Base-by-base conservation (phyloP, 768 basidiomycete species). In the Collybia sordida region DNA sequence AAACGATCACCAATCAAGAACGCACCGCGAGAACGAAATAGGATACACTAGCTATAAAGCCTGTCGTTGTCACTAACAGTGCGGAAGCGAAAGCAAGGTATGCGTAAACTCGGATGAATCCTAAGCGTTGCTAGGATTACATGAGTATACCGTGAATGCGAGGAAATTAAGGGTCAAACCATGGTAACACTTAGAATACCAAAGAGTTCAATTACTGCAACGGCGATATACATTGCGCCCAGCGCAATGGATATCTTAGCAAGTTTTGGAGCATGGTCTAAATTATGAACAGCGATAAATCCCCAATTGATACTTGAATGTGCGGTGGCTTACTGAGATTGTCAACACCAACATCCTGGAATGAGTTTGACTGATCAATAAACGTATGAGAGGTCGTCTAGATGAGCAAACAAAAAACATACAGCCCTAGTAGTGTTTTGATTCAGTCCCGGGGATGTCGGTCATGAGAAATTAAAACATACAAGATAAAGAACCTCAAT, bases 1-100 rank as follows among this genome's bases (percentile, higher is more conserved):
- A 37, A 11, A 25, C 22, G n/a, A 12, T 9, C 25, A 44, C 5
- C 2, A 43, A 11, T n/a, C 37, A 24, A 34, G 17, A 28, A 66
- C 74, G 36, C 49, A 73, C 72, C 19, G 70, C 64, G 25, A 70
- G 66, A 19, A 62, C 52, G 54, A 72, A 74, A 50, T 74, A 75
- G n/a, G 70, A 58, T 11, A 70, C 54, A 14, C 70, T 68, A 1
- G 60, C 58, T 14, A 73, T 45, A 45, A 72, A 64, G 9, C 71
- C 72, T 12, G 72, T 67, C 5, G 61, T 59, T 1, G 66, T 69
- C 21, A 71, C 65, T 14, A 73, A 53, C 34, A 71, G 46, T 15
- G 70, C 69, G 17, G 71, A 66, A 23, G 72, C 42, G 59, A 72
- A 64, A 17, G 72, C 34, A 24, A 55, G 52, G 38, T 61, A 51